Percentiles rank a stretch among this genome's conserved stretches.
Conservation (phyloP, 768 basidiomycete species). For the Rhizopogon vulgaris region DNA sequence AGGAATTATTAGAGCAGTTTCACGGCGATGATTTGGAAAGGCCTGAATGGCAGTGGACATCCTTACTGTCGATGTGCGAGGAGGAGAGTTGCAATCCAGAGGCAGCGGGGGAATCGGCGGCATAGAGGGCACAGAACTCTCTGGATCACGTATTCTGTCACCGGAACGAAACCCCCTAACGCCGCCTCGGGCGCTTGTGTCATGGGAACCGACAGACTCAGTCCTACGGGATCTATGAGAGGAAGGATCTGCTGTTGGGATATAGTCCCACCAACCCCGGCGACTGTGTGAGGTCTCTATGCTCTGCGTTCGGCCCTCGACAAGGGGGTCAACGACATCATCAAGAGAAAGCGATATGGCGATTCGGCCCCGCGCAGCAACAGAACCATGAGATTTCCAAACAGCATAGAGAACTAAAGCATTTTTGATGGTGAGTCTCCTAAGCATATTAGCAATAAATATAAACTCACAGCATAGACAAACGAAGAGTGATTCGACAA, state of each 20-base stretch:
- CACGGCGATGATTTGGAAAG: constrained; percentile 8
- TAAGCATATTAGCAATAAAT: not conserved
- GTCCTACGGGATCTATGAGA: not conserved
- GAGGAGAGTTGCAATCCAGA: not conserved
- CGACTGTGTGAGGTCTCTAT: constrained; percentile 11
- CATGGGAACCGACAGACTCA: constrained; percentile 1
- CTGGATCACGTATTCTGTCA: not conserved
- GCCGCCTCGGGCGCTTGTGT: constrained; percentile 3
- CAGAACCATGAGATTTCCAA: constrained; percentile 45
- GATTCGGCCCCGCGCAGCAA: constrained; percentile 48
- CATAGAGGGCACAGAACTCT: constrained; percentile 1
- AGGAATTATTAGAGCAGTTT: constrained; percentile 6
- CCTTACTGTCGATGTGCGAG: constrained; percentile 10
- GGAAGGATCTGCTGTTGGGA: constrained; percentile 23
- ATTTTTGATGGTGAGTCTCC: constrained; percentile 4
- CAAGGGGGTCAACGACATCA: constrained; percentile 24
- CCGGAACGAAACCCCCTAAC: not conserved
- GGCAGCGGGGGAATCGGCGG: constrained; percentile 5
- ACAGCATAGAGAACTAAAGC: constrained; percentile 47
- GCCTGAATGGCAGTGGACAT: constrained; percentile 10
- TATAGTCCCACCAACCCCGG: constrained; percentile 54
- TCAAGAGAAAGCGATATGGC: constrained; percentile 44
- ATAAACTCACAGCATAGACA: constrained; percentile 49
- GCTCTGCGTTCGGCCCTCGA: constrained; percentile 1
- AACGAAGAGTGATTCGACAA: constrained; percentile 52